Conservation (phyloP, 2,329 filamentous ascomycete species). For the Ascochyta viciae-villosae region DNA sequence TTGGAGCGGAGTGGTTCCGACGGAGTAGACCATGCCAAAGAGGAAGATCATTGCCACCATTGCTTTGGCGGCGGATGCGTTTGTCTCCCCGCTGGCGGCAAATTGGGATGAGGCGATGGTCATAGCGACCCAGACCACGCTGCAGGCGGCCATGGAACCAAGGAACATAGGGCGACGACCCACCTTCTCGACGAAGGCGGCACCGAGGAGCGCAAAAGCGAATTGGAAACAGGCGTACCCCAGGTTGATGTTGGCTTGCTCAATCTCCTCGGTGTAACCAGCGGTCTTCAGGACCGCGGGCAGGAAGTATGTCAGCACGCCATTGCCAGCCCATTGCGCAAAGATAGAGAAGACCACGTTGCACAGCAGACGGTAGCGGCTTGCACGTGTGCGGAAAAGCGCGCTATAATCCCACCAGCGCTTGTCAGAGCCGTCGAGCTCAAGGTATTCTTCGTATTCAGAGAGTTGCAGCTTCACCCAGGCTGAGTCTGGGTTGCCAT, state of each 20-base stretch:
- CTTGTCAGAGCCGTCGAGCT: constrained; percentile 35
- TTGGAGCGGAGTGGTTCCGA: constrained; percentile 55
- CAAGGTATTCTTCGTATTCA: constrained; percentile 46
- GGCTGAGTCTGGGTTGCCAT: constrained; percentile 49
- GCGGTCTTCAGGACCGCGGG: constrained; percentile 44
- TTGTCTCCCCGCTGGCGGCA: constrained; percentile 14
- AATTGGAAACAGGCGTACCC: constrained; percentile 46
- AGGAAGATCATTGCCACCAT: constrained; percentile 49
- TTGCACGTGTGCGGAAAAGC: constrained; percentile 36
- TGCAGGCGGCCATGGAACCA: constrained; percentile 8
- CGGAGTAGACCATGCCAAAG: constrained; percentile 50
- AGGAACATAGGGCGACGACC: constrained; percentile 45
- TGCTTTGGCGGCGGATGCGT: constrained; percentile 36
- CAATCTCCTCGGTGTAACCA: constrained; percentile 42
- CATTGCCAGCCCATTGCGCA: constrained; percentile 51
- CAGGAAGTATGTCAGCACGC: constrained; percentile 45
- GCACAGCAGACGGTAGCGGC: constrained; percentile 45
- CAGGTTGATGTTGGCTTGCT: constrained; percentile 48
- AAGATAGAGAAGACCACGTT: constrained; percentile 52
- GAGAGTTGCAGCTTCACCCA: constrained; percentile 46
- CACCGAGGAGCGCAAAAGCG: constrained; percentile 43
- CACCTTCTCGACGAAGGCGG: constrained; percentile 43
- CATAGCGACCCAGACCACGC: constrained; percentile 38
- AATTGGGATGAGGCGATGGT: constrained; percentile 20
- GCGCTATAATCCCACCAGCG: constrained; percentile 46